phyloP scores from a whole-genome alignment of 2,329 filamentous ascomycete species.

The Colletotrichum sp. region DNA sequence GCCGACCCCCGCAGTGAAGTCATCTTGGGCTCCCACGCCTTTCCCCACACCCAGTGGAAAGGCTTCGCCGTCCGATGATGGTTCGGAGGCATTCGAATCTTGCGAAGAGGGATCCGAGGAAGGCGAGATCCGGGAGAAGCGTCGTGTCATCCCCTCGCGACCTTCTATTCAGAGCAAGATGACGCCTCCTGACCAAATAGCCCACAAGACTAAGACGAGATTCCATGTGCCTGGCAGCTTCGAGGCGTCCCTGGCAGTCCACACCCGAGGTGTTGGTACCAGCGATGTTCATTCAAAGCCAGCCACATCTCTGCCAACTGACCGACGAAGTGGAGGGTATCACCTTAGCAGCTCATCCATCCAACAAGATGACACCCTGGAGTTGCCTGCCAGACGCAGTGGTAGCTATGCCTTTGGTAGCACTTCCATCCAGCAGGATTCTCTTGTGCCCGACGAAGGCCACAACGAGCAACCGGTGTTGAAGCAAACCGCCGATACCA shows the following conservation, averaged over 20 bases:
- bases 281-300: background rate
- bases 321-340: background rate
- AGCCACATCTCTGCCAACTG: background rate
- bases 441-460: background rate
- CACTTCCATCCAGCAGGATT: background rate
- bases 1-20: background rate
- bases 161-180: background rate
- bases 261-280: background rate
- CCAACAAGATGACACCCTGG: background rate
- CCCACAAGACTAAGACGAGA: background rate
- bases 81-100: background rate
- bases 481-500: background rate
- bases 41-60: background rate
- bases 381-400: background rate
- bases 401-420: background rate
- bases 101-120: background rate
- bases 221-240: background rate
- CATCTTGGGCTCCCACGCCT: background rate
- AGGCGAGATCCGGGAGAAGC: background rate
- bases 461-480: background rate
- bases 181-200: background rate
- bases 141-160: background rate
- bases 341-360: background rate
- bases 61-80: background rate
- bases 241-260: background rate